A percentile compares a stretch with the other conserved stretches of the same genome.
phyloP scores from a whole-genome alignment of 2,329 filamentous ascomycete species.

The Aaosphaeria pasadenensis region DNA sequence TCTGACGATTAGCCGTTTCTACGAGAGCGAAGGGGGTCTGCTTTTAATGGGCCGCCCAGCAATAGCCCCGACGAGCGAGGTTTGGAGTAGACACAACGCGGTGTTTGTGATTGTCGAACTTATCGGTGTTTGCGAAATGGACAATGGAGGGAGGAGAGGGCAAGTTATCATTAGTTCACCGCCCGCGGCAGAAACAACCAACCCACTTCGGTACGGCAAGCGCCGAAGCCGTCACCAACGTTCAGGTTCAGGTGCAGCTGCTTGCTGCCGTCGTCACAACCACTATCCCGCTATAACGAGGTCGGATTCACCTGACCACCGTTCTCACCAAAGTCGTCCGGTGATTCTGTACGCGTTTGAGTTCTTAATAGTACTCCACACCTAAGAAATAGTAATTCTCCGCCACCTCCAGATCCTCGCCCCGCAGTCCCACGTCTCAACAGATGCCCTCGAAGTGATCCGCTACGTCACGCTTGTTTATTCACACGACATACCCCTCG shows the following conservation, averaged over 20 bases:
- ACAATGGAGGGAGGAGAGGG: not conserved
- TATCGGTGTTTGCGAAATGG: too few relatives aligned
- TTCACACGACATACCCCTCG: constrained; percentile 24
- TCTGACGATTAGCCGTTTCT: too few relatives aligned
- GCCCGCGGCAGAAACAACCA: constrained; percentile 2
- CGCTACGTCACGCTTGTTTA: constrained; percentile 27
- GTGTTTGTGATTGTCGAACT: too few relatives aligned
- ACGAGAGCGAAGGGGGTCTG: too few relatives aligned
- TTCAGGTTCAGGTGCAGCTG: not conserved
- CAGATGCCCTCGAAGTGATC: constrained; percentile 16
- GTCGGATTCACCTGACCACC: too few relatives aligned
- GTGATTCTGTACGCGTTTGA: not conserved
- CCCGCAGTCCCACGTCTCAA: constrained; percentile 4
- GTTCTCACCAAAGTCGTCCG: too few relatives aligned
- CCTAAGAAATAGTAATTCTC: not conserved
- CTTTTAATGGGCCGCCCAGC: too few relatives aligned
- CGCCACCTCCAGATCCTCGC: not conserved
- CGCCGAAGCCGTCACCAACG: constrained; percentile 1
- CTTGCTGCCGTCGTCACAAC: constrained; percentile 1
- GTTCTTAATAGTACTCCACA: not conserved
- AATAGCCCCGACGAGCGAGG: too few relatives aligned
- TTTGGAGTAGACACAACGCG: too few relatives aligned
- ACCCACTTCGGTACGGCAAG: constrained; percentile 2
- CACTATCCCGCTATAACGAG: constrained; percentile 9
- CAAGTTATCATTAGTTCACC: not conserved